Evolutionary conservation across 305 asterid species (phyloP), one percentile per base, ranked within the genome.

Genomic region (Ilex paraguariensis): DNA sequence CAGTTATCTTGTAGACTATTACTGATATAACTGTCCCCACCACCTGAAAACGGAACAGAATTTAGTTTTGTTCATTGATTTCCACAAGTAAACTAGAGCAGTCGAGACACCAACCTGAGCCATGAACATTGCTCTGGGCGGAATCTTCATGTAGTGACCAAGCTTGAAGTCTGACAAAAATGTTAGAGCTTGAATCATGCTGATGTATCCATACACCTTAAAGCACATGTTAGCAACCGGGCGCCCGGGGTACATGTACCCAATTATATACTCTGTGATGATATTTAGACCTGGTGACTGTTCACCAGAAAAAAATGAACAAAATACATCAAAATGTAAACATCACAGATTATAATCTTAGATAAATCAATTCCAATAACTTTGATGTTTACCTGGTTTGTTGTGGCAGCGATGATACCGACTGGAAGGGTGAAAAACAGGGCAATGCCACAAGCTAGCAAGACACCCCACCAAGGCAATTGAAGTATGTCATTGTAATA

Each of bases 71-170:
- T 36, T 36, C 42, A 8, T 8, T 36, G 42, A 36, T 36, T 36
- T 36, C 7, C 6, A 36, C 42, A 3, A 4, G 42, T 1, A 36
- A 36, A 2, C 42, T 36, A 36, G 9, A 36, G 6, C 42, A 8
- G 6, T 8, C 9, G 42, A 36, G 42, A 10, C 13, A n/a, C 57
- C 36, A 31, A 77, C 86, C 87, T 83, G 95, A 9, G 74, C 87
- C 51, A n/a, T 54, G 66, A 86, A 86, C 95, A 86, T 84, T 14
- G 83, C 75, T 62, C 82, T 77, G 10, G 95, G 88, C 8, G 91
- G 95, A 53, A 86, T 84, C 65, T 86, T 86, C 95, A 84, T 86
- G 77, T 86, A 83, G 59, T 81, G 88, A 10, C 94, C 90, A 14
- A 86, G 86, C 74, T 86, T 86, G 65, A 86, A 82, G 73, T 86